Evolutionary conservation across 192 early-diverging fungal genomes (phyloP), one percentile per base, ranked within the genome.

Genomic region (Ramicandelaber brevisporus): DNA sequence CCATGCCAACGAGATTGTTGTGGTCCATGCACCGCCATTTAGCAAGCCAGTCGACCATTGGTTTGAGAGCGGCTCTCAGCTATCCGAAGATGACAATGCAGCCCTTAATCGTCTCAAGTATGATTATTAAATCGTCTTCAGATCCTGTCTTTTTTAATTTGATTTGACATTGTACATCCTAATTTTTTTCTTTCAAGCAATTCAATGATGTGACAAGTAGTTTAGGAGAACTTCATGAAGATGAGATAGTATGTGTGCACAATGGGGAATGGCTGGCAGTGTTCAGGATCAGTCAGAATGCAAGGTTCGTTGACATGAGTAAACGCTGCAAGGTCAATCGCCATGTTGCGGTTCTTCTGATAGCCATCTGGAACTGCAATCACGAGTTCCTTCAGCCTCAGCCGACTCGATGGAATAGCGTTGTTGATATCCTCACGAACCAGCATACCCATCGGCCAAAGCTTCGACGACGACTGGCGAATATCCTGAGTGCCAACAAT

Each of bases 371-470:
- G 50, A 2, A 61, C 53, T 16, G 43, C 52, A 13, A 61, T 44
- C 10, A 61, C 48, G 37, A 61, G 48, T 34, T 61, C 58, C 36
- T 56, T 61, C 6, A 61, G 43, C 3, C 58, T 29, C 14, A 61
- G 36, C 3, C 46, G 49, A 10, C 48, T 48, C 17, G 12, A 27
- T 15, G 46, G 45, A 5, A 78, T 53, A 0, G 57, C 64, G 1
- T 48, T 40, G 24, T 68, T 53, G 10, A 81, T 57, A 35, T 81
- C 78, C 38, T 81, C 74, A 20, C 73, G 34, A 3, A 81, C 46
- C 1, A 81, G 46, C 70, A 81, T 65, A 0, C 70, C 50, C 24
- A 81, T 28, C 8, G 78, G 78, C 57, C 67, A 70, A 29, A 81
- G 41, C 34, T 70, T 76, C 10, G 63, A 66, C 2, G 37, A 22